Base-by-base conservation (phyloP, 2,329 filamentous ascomycete genomes). In the Colletotrichum euphorbiae region DNA sequence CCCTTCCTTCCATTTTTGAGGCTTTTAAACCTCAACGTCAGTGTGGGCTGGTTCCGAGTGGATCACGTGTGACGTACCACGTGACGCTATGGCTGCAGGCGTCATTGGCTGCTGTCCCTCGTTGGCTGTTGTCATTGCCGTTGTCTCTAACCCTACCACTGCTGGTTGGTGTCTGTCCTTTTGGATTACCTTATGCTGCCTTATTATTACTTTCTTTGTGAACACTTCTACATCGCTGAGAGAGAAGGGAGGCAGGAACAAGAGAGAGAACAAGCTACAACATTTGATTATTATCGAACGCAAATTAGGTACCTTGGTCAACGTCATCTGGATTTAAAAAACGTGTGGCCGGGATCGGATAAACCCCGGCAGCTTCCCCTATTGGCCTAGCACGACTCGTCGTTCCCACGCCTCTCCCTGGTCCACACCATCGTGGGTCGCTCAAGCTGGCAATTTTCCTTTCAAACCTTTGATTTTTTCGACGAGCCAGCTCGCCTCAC, bases 361-460 rank as follows among this genome's bases (percentile, higher is more conserved):
- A 69, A 69, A 69, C 66, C 54, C 62, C 61, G 66, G 66, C 11
- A 33, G n/a, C 8, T 19, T 7, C 40, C 52, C 12, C 11, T 36
- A 24, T 15, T 1, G 61, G 61, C 3, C 33, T 65, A 69, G 66
- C 55, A 55, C 40, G 45, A 8, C 6, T 12, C 21, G 8, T 4
- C 3, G 54, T 68, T 43, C 17, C 65, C 65, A 68, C 61, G 58
- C 38, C 58, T 59, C 61, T 68, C 66, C 56, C 67, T 62, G 63
- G 67, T 69, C 62, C 67, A 62, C 67, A 69, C 62, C 67, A 67
- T 69, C 67, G 67, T 69, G 67, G 67, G 56, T 67, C 67, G 31
- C 57, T 62, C 68, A 55, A 71, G 68, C 69, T 71, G 69, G 67
- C 69, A 71, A 71, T 71, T 71, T 71, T 71, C 69, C 69, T 69